These are phyloP conservation scores for Yamadazyma dendronema DNA, from an alignment of 1,139 yeast genomes.

Conservation along the genomic window DNA sequence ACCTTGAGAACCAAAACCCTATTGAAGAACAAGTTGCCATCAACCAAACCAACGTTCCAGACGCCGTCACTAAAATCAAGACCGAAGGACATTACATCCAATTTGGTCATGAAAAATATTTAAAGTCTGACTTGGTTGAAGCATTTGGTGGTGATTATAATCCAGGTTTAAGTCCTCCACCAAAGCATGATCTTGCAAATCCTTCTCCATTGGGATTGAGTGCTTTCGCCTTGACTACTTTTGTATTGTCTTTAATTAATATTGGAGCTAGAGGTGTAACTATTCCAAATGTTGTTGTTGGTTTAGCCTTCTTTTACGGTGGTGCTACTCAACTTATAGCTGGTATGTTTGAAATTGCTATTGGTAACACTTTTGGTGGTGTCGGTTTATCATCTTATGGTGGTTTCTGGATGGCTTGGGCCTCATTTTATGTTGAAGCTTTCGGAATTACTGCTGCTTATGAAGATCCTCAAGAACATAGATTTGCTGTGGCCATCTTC, in stretches of 20 bases:
- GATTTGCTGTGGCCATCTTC: slow-evolving; percentile 67
- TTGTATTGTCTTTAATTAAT: slow-evolving; percentile 65
- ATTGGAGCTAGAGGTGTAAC: slow-evolving; percentile 35
- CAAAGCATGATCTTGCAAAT: slow-evolving; percentile 74
- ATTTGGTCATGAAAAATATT: slow-evolving; percentile 71
- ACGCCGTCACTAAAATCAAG: slow-evolving; percentile 24
- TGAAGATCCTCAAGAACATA: slow-evolving; percentile 31
- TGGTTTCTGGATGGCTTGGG: slow-evolving; percentile 87
- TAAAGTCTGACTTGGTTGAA: slow-evolving; percentile 53
- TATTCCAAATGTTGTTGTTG: slow-evolving; percentile 44
- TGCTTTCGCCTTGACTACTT: slow-evolving; percentile 83
- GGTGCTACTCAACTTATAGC: slow-evolving; percentile 76
- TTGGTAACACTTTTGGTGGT: slow-evolving; percentile 90
- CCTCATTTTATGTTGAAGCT: slow-evolving; percentile 66
- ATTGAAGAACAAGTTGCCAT: slow-evolving; percentile 22
- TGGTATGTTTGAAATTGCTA: slow-evolving; percentile 73
- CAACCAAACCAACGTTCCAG: slow-evolving; percentile 11
- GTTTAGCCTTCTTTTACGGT: slow-evolving; percentile 81
- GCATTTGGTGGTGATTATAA: slow-evolving; percentile 79
- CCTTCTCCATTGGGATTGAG: slow-evolving; percentile 87
- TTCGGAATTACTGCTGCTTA: slow-evolving; percentile 71
- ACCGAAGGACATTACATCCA: slow-evolving; percentile 59
- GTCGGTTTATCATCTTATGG: slow-evolving; percentile 80
- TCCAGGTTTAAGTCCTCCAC: slow-evolving; percentile 63
- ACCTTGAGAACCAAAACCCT: slow-evolving; percentile 31